Conservation (phyloP, 129 eudicot species). For the Dittrichia graveolens region DNA sequence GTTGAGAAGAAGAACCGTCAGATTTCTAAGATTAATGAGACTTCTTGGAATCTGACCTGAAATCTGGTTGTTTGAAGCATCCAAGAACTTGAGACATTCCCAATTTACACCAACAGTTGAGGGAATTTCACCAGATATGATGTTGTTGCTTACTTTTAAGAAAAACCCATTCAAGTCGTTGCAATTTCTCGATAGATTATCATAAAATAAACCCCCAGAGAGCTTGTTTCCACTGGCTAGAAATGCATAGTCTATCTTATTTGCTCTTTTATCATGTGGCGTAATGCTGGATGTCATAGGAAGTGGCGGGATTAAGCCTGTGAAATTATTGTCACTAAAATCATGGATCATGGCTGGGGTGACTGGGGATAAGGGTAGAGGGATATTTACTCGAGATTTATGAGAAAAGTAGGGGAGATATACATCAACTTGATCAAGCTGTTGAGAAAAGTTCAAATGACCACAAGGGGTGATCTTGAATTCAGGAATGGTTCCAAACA, state of each 20-base stretch:
- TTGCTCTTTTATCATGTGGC: constrained; percentile 21
- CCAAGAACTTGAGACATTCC: constrained; percentile 42
- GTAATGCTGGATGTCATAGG: constrained; percentile 24
- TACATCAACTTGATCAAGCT: constrained; percentile 12
- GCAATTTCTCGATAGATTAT: constrained; percentile 32
- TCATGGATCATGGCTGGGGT: constrained; percentile 36
- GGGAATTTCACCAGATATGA: constrained; percentile 41
- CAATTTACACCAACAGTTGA: constrained; percentile 35
- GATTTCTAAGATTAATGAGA: constrained; percentile 35
- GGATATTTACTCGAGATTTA: constrained; percentile 28
- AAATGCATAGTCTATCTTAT: constrained; percentile 40
- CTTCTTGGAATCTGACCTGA: constrained; percentile 43
- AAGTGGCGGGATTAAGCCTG: constrained; percentile 35
- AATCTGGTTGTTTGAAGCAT: constrained; percentile 45
- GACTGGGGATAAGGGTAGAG: constrained; percentile 34
- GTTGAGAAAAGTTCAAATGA: constrained; percentile 9
- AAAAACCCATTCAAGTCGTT: constrained; percentile 27
- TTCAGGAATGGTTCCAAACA: constrained; percentile 45
- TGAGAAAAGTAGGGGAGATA: constrained; percentile 38
- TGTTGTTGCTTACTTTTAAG: constrained; percentile 48
- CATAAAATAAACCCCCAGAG: constrained; percentile 34
- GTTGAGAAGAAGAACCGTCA: constrained; percentile 43
- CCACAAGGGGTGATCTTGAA: constrained; percentile 25
- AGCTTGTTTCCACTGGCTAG: constrained; percentile 46
- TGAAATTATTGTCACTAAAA: constrained; percentile 43